Conservation (phyloP, 768 basidiomycete species). For the Botryobasidium botryosum region DNA sequence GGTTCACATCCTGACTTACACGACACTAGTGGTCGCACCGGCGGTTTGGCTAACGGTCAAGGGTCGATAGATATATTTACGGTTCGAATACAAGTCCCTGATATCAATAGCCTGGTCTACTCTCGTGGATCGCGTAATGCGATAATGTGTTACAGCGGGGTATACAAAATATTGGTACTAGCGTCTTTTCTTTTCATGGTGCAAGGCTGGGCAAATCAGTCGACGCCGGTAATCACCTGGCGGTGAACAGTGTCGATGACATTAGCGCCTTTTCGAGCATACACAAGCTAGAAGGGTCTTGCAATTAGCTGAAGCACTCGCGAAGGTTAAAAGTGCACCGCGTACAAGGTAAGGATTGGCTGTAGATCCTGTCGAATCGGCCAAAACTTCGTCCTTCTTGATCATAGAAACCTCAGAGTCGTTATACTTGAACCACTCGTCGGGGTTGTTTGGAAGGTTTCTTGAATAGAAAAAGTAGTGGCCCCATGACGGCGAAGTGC, state of each 20-base stretch:
- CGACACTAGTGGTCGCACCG: too few species aligned
- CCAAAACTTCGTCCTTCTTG: slow-evolving; percentile 64
- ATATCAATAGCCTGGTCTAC: too few species aligned
- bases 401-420: slow-evolving; percentile 74
- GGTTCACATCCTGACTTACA: too few species aligned
- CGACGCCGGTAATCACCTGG: too few species aligned
- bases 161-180: too few species aligned
- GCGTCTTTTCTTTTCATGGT: too few species aligned
- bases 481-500: slow-evolving; percentile 69
- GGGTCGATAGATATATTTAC: too few species aligned
- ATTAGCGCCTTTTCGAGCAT: slow-evolving; percentile 60
- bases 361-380: slow-evolving; percentile 76
- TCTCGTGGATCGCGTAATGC: too few species aligned
- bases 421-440: slow-evolving; percentile 94
- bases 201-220: too few species aligned
- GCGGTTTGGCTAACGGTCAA: too few species aligned
- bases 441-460: slow-evolving; percentile 59
- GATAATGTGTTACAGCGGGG: too few species aligned
- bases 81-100: too few species aligned
- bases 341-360: slow-evolving; percentile 82
- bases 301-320: not conserved
- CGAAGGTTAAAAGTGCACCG: slow-evolving; percentile 5
- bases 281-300: slow-evolving; percentile 47
- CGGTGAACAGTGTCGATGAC: slow-evolving; percentile 45
- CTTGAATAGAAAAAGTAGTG: slow-evolving; percentile 96